Evolutionary conservation across 2,329 filamentous ascomycete species (phyloP).

Genomic region (Botrytis galanthina): DNA sequence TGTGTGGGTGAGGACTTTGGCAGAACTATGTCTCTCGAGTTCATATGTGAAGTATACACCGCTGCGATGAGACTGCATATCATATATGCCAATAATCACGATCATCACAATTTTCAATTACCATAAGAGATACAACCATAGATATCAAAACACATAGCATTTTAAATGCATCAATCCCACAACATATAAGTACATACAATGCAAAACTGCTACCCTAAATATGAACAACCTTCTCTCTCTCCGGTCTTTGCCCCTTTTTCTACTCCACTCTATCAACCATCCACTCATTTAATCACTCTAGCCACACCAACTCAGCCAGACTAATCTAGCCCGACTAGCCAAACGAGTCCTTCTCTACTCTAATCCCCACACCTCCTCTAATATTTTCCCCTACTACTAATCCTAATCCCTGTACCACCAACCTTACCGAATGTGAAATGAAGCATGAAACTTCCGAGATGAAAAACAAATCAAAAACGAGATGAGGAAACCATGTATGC

Average conservation of each 20-base stretch:
- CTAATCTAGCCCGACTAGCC: background rate
- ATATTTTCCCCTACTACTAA: background rate
- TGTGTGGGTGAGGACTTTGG: background rate
- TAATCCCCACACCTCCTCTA: background rate
- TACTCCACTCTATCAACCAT: background rate
- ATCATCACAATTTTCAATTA: no score
- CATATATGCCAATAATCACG: background rate
- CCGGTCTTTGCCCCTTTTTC: background rate
- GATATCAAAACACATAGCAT: conserved; percentile 16
- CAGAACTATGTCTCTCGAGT: background rate
- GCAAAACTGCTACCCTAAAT: background rate
- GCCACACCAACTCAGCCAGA: background rate
- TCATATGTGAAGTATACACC: no score
- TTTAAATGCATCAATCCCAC: conserved; percentile 8
- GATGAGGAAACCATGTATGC: conserved; percentile 7
- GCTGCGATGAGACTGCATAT: no score
- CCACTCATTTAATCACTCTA: background rate
- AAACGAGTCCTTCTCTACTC: background rate
- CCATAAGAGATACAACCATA: background rate
- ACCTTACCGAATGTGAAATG: background rate
- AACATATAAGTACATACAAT: conserved; percentile 21
- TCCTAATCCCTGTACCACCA: background rate
- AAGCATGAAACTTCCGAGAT: background rate
- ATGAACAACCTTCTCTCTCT: conserved; percentile 8
- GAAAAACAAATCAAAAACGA: background rate